A percentile compares a stretch with the other conserved stretches of the same genome.
Conservation (phyloP, 2,329 filamentous ascomycete species). For the Myriangium duriaei region DNA sequence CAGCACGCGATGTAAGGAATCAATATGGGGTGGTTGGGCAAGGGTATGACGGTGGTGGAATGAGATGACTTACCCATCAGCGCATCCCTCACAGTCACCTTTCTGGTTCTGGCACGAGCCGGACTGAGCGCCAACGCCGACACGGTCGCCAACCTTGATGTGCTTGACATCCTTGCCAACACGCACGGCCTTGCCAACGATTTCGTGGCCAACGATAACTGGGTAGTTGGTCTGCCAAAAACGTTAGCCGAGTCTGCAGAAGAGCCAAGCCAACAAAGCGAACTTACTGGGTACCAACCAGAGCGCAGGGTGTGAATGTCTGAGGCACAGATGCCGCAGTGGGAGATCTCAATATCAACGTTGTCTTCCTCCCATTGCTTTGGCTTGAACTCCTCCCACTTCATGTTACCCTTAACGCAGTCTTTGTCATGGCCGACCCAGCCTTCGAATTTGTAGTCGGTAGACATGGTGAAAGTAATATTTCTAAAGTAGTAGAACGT, state of each 20-base stretch:
- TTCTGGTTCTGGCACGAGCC: conserved; percentile 30
- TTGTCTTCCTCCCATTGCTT: conserved; percentile 26
- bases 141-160: conserved; percentile 25
- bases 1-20: neutral
- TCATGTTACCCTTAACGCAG: conserved; percentile 41
- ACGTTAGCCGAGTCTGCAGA: too few species aligned
- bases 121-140: conserved; percentile 38
- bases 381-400: conserved; percentile 37
- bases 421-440: conserved; percentile 42
- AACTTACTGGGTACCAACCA: conserved; percentile 26
- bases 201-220: conserved; percentile 18
- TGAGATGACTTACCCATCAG: conserved; percentile 24
- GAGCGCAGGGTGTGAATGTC: conserved; percentile 21
- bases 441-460: conserved; percentile 42
- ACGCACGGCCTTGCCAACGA: conserved; percentile 17
- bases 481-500: neutral
- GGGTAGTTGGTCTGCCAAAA: conserved; percentile 4
- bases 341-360: conserved; percentile 30
- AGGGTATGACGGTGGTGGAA: too few species aligned
- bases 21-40: too few species aligned
- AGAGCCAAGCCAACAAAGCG: too few species aligned
- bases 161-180: conserved; percentile 16
- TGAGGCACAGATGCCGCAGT: conserved; percentile 26
- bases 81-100: conserved; percentile 39
- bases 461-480: conserved; percentile 13